Evolutionary conservation across 257 asterid genomes (phyloP).

Genomic region (Solanum bukasovii): DNA sequence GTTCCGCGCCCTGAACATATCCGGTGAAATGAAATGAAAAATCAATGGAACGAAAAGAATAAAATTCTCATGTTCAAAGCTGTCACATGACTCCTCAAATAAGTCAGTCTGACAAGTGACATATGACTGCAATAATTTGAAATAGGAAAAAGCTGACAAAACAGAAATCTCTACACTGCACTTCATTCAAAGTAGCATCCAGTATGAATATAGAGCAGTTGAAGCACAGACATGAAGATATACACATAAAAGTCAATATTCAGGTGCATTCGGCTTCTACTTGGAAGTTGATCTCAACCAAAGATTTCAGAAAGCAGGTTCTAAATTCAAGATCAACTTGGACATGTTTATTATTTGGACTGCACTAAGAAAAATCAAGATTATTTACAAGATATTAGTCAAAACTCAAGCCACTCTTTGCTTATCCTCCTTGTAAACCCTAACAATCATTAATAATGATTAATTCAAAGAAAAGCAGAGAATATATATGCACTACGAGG

Average conservation of each 20-base stretch:
- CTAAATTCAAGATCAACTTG: not conserved
- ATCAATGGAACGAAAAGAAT: not conserved
- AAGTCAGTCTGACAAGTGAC: not conserved
- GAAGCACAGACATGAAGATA: not conserved
- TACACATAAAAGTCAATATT: not conserved
- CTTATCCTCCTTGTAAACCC: not conserved
- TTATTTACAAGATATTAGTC: not conserved
- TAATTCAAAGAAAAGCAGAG: not conserved
- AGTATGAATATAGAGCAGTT: not conserved
- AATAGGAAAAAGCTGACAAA: not conserved
- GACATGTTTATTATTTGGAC: not conserved
- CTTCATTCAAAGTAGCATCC: not conserved
- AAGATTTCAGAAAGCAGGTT: not conserved
- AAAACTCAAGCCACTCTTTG: not conserved
- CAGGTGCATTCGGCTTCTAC: not conserved
- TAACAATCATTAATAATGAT: not conserved
- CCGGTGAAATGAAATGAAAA: not conserved
- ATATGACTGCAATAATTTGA: not conserved
- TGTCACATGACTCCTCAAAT: not conserved
- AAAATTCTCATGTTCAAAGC: not conserved
- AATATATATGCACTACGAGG: not conserved
- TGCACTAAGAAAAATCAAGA: not conserved
- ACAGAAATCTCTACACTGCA: not conserved
- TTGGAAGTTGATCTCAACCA: not conserved
- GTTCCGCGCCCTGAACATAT: slow-evolving; percentile 78